Evolutionary conservation across 164 flowering plant genomes (phyloP).

Genomic region (Liquidambar formosana): DNA sequence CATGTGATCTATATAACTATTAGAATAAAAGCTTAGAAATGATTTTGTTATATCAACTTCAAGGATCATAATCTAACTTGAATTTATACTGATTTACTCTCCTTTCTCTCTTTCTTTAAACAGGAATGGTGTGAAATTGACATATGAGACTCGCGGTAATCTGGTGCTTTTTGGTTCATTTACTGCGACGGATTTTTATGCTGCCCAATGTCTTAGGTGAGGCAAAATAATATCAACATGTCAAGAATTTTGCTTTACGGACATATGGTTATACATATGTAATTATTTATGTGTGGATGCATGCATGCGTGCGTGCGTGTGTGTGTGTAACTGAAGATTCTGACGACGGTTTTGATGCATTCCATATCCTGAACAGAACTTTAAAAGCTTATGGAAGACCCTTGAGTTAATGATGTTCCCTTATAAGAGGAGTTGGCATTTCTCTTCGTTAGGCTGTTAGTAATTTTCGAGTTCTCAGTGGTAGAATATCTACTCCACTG

Average conservation of each 20-base stretch:
- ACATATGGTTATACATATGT: background rate
- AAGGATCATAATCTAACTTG: background rate
- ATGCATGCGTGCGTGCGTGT: too few relatives aligned
- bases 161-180: conserved; percentile 71
- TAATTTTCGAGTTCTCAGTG: too few relatives aligned
- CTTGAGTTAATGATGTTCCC: too few relatives aligned
- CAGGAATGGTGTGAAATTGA: conserved; percentile 53
- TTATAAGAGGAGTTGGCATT: too few relatives aligned
- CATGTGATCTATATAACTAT: background rate
- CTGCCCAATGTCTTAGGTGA: conserved; percentile 87
- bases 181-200: conserved; percentile 77
- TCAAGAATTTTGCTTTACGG: background rate
- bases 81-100: background rate
- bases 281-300: too few relatives aligned
- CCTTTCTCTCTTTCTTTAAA: conserved; percentile 7
- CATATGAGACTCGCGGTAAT: conserved; percentile 77
- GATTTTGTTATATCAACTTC: background rate
- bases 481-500: too few relatives aligned
- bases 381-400: too few relatives aligned
- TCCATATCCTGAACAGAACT: too few relatives aligned
- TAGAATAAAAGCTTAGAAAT: background rate
- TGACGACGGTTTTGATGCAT: background rate
- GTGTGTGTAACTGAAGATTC: background rate
- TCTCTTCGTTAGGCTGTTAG: too few relatives aligned
- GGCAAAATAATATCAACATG: conserved; percentile 13